phyloP scores from a whole-genome alignment of 768 basidiomycete species.

The Boletellus ananiceps region DNA sequence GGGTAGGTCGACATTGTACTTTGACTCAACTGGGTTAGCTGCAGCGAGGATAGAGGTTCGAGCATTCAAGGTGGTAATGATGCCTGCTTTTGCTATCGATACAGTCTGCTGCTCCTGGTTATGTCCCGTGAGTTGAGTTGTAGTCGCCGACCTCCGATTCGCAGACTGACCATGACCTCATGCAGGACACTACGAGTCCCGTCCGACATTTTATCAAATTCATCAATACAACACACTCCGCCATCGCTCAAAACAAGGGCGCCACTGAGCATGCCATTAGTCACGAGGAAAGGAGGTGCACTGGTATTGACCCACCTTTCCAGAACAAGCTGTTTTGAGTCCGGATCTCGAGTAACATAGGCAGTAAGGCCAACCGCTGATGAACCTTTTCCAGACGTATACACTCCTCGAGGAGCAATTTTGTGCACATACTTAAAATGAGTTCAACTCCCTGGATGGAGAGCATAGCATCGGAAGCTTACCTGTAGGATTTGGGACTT shows the following conservation, averaged over 20 bases:
- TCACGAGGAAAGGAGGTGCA: not conserved
- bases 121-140: conserved; percentile 3
- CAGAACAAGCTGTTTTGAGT: conserved; percentile 95
- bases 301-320: conserved; percentile 62
- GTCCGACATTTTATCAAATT: conserved; percentile 99
- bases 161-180: conserved; percentile 84
- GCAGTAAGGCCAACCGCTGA: conserved; percentile 98
- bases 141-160: not conserved
- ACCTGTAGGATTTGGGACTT: conserved; percentile 95
- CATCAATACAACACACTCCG: conserved; percentile 97
- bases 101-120: conserved; percentile 98
- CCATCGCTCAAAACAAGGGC: conserved; percentile 93
- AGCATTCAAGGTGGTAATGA: conserved; percentile 97
- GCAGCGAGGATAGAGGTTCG: conserved; percentile 97
- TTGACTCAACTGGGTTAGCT: conserved; percentile 94
- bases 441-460: not conserved
- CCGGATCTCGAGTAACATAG: conserved; percentile 96
- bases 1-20: conserved; percentile 88
- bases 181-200: conserved; percentile 96
- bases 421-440: conserved; percentile 88
- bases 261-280: conserved; percentile 48
- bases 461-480: conserved; percentile 15
- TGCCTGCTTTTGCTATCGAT: conserved; percentile 97
- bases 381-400: conserved; percentile 96
- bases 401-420: conserved; percentile 96